Percentiles rank a stretch among this genome's conserved stretches.
Conservation (phyloP, 129 eudicot species). For the Chrysanthemum lavandulifolium region DNA sequence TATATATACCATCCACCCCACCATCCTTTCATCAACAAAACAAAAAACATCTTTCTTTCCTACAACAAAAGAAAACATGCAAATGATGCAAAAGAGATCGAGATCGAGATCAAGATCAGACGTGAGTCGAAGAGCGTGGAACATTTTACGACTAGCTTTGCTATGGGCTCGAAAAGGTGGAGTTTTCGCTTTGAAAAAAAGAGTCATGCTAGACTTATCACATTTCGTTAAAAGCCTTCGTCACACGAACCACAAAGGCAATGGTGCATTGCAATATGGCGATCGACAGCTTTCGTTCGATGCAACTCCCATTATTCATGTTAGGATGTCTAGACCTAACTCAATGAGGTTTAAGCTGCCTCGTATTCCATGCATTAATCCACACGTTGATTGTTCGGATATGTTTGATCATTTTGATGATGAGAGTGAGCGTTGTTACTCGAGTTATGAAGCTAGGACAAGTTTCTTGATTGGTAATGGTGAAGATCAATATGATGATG, state of each 20-base stretch:
- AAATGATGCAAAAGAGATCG: conserved; percentile 30
- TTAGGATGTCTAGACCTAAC: conserved; percentile 71
- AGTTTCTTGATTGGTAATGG: conserved; percentile 33
- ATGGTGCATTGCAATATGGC: conserved; percentile 55
- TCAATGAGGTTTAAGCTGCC: conserved; percentile 69
- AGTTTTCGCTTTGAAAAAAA: conserved; percentile 29
- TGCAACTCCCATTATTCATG: conserved; percentile 65
- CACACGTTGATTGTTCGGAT: conserved; percentile 47
- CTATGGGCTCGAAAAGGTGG: conserved; percentile 85
- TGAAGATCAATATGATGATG: conserved; percentile 23
- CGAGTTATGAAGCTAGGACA: conserved; percentile 25
- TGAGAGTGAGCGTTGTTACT: conserved; percentile 19
- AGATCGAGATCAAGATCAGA: conserved; percentile 25
- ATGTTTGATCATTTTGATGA: conserved; percentile 51
- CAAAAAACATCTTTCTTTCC: background rate
- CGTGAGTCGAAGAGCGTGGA: conserved; percentile 56
- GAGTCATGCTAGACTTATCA: conserved; percentile 35
- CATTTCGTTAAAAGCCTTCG: conserved; percentile 52
- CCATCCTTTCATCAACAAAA: conserved; percentile 3
- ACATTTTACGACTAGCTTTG: conserved; percentile 53
- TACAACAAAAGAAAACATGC: conserved; percentile 26
- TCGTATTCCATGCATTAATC: conserved; percentile 71
- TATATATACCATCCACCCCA: background rate
- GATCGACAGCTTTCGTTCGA: conserved; percentile 79
- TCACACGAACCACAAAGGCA: background rate